Base-by-base conservation (phyloP, 225 moss, liverwort and hornwort species). In the Polytrichum commune region DNA sequence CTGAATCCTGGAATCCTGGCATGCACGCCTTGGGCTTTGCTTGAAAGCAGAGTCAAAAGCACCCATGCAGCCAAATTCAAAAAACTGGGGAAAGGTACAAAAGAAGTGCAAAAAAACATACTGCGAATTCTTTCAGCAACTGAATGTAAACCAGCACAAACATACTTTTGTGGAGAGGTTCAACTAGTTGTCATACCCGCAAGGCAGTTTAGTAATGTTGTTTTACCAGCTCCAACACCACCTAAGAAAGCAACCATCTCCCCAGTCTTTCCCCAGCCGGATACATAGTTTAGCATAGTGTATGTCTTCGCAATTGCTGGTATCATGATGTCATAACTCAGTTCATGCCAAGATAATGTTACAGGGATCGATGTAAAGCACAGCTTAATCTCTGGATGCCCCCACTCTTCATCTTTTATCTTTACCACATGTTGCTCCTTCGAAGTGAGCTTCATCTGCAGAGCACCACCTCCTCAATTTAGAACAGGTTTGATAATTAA, bases 321-420 rank as follows among this genome's bases (percentile, higher is more conserved):
- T 72, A 92, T 82, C 75, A 90, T 61, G 19, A 94, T 19, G 67
- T 97, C 92, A 72, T 92, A 97, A 72, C 60, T 94, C 55, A 97
- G 81, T 80, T 97, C 97, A 77, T 97, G 97, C 97, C 97, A 97
- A 53, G 97, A 97, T 19, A 97, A 72, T 33, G 90, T 97, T 62
- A 97, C 65, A 26, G 92, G 92, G 72, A 77, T 71, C 60, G 92
- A 81, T 20, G 58, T 0, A 10, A 89, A 82, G 22, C 90, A 90
- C 62, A 97, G 80, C 67, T 82, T 88, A 67, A 20, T 62, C 55
- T 76, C 75, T 61, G 75, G 65, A 7, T 54, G 68, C 70, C 80
- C 88, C 82, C 83, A 83, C 75, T 88, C 93, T 75, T 81, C 87
- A 53, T 78, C 87, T 27, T 24, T 5, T 54, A 58, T 65, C 74